A percentile compares a stretch with the other conserved stretches of the same genome.
These are phyloP conservation scores for Coniochaeta ligniaria DNA, from an alignment of 2,329 filamentous ascomycete species.

Conservation along the genomic window DNA sequence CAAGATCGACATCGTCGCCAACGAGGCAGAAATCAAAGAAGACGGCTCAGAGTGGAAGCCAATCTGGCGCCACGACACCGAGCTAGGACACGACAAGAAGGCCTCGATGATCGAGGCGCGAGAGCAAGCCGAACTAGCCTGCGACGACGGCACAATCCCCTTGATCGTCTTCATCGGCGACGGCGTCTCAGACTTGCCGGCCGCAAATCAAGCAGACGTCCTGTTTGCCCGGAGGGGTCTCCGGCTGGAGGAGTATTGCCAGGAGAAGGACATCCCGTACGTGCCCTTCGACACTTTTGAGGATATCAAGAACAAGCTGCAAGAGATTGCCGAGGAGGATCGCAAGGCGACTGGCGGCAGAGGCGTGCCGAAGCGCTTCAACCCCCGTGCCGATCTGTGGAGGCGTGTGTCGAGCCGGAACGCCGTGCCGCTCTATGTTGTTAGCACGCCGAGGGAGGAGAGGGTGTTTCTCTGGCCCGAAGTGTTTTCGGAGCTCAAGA, in stretches of 20 bases:
- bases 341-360: slow-evolving; percentile 51
- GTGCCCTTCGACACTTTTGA: slow-evolving; percentile 59
- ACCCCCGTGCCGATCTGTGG: slow-evolving; percentile 53
- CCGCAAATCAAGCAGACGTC: slow-evolving; percentile 59
- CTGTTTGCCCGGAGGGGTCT: slow-evolving; percentile 61
- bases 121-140: slow-evolving; percentile 41
- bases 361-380: slow-evolving; percentile 54
- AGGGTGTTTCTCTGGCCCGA: slow-evolving; percentile 59
- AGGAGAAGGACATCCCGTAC: slow-evolving; percentile 52
- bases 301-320: slow-evolving; percentile 55
- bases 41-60: slow-evolving; percentile 58
- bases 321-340: slow-evolving; percentile 51
- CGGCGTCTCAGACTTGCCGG: slow-evolving; percentile 60
- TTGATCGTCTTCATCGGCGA: slow-evolving; percentile 65
- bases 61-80: slow-evolving; percentile 59
- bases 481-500: slow-evolving; percentile 35
- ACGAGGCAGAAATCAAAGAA: slow-evolving; percentile 52
- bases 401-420: slow-evolving; percentile 50
- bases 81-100: slow-evolving; percentile 61
- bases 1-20: slow-evolving; percentile 61
- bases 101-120: slow-evolving; percentile 56
- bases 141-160: slow-evolving; percentile 54
- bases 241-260: slow-evolving; percentile 58
- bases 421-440: slow-evolving; percentile 25
- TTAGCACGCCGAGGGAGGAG: slow-evolving; percentile 44